phyloP scores from a whole-genome alignment of 352 stramenopile species.

The Phytophthora podocarpi region DNA sequence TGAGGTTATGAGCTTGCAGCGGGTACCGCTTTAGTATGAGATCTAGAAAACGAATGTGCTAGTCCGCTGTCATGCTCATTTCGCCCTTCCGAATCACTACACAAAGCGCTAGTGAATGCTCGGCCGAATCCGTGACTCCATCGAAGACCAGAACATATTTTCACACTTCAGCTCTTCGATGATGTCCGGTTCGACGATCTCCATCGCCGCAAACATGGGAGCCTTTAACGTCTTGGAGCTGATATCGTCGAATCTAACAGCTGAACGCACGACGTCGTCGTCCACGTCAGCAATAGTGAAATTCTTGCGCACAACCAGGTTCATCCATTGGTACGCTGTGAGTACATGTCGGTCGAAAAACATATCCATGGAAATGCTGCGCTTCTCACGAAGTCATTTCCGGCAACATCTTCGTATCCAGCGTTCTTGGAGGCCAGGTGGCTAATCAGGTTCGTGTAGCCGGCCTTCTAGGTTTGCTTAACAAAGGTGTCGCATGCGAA shows the following conservation, averaged over 20 bases:
- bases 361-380: not conserved
- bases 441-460: not conserved
- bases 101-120: not conserved
- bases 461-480: not conserved
- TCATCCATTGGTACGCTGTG: not conserved
- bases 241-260: not conserved
- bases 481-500: not conserved
- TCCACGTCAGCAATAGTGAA: not conserved
- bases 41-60: slow-evolving; percentile 2
- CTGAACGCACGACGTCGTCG: not conserved
- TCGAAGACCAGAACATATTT: too few relatives aligned
- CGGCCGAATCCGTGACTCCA: not conserved
- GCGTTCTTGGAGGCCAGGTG: not conserved
- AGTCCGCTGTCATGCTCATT: not conserved
- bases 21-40: slow-evolving; percentile 4
- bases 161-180: not conserved
- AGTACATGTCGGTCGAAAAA: not conserved
- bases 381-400: too few relatives aligned
- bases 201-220: not conserved
- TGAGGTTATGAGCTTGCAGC: not conserved
- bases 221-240: not conserved
- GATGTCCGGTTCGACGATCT: not conserved
- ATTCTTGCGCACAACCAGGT: not conserved
- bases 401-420: too few relatives aligned
- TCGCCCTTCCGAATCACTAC: not conserved